Percentiles rank a stretch among this genome's conserved stretches.
Conservation (phyloP, 2,329 filamentous ascomycete genomes). For the Fusarium acutatum region DNA sequence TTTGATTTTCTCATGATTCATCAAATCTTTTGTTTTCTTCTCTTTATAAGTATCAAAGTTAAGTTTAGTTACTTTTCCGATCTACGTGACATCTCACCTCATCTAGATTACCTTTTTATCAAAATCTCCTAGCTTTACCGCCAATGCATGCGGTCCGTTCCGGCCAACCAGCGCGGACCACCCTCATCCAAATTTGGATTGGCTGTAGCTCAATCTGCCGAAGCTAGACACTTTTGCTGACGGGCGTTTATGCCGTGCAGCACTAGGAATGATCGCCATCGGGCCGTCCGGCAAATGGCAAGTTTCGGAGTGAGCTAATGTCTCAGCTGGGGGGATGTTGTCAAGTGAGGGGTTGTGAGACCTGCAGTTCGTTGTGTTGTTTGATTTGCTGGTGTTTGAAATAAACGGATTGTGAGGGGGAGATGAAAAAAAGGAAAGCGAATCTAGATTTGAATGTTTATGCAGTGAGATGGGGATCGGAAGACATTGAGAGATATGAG, state of each 20-base stretch:
- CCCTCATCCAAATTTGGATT: constrained; percentile 11
- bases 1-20: background rate
- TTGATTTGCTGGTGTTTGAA: background rate
- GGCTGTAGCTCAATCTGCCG: constrained; percentile 9
- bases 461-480: background rate
- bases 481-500: background rate
- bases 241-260: background rate
- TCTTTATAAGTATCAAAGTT: background rate
- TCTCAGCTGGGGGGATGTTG: background rate
- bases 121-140: background rate
- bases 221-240: constrained; percentile 11
- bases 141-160: constrained; percentile 30
- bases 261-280: background rate
- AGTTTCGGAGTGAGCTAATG: background rate
- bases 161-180: constrained; percentile 5
- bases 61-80: background rate
- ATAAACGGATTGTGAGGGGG: background rate
- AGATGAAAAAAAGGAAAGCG: background rate
- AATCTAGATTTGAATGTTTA: background rate
- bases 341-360: constrained; percentile 27
- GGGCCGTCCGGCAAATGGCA: constrained; percentile 5
- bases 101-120: background rate
- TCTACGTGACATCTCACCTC: background rate
- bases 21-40: background rate
- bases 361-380: background rate